Conservation (phyloP, 345 rosid genomes). For the Euphorbia pulcherrima region DNA sequence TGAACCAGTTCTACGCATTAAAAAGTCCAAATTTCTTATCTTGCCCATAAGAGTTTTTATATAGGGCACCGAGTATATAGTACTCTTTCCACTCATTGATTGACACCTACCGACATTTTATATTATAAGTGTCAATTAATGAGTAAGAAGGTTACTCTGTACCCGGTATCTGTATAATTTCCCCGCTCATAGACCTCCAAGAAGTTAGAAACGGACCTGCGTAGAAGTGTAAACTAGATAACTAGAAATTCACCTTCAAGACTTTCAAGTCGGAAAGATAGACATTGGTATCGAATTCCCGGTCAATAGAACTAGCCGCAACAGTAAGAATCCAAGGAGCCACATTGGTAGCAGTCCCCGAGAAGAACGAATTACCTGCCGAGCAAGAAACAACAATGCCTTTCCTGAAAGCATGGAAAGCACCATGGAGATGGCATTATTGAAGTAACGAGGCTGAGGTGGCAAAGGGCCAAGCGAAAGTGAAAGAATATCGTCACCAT, state of each 20-base stretch:
- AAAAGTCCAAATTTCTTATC: too few relatives aligned
- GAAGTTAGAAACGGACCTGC: too few relatives aligned
- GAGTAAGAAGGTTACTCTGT: too few relatives aligned
- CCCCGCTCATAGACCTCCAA: too few relatives aligned
- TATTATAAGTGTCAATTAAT: too few relatives aligned
- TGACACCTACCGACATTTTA: too few relatives aligned
- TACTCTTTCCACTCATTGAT: too few relatives aligned
- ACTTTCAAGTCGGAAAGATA: slow-evolving; percentile 33
- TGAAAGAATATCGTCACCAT: slow-evolving; percentile 45
- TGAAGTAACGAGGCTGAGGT: slow-evolving; percentile 36
- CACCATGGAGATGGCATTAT: slow-evolving; percentile 31
- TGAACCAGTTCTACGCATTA: too few relatives aligned
- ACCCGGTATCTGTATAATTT: too few relatives aligned
- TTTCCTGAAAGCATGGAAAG: slow-evolving; percentile 44
- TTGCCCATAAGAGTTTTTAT: too few relatives aligned
- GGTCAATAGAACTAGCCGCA: slow-evolving; percentile 43
- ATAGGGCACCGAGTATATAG: too few relatives aligned
- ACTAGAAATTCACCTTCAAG: slow-evolving; percentile 22
- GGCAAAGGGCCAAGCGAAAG: slow-evolving; percentile 43
- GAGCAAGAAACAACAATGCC: slow-evolving; percentile 47
- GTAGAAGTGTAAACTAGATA: not conserved
- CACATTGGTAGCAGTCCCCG: slow-evolving; percentile 34
- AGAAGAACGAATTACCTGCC: slow-evolving; percentile 38
- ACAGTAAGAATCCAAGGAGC: slow-evolving; percentile 53
- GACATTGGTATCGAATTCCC: slow-evolving; percentile 31